Conservation (phyloP, 75 land plant genomes). For the Pinus albicaulis region DNA sequence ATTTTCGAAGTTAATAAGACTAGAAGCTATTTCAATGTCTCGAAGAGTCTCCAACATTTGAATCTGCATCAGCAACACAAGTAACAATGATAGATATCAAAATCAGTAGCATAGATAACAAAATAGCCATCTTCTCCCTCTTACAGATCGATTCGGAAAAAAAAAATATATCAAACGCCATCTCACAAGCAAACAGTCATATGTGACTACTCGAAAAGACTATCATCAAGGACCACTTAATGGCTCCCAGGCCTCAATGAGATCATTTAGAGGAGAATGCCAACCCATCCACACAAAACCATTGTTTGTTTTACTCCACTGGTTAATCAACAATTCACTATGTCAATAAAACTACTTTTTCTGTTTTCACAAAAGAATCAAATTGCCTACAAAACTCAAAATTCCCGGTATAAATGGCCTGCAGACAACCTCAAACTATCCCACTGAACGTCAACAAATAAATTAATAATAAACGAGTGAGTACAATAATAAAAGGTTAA, state of each 20-base stretch:
- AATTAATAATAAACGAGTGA: too few species aligned
- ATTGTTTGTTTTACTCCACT: background rate
- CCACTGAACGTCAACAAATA: too few species aligned
- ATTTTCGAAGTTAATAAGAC: constrained; percentile 67
- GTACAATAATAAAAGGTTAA: background rate
- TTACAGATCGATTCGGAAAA: too few species aligned
- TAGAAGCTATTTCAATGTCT: constrained; percentile 97
- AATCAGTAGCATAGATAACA: background rate
- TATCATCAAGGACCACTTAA: background rate
- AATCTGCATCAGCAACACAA: constrained; percentile 35
- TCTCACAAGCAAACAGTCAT: background rate
- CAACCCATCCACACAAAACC: too few species aligned
- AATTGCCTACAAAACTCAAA: background rate
- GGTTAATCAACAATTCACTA: background rate
- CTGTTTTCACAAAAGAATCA: background rate
- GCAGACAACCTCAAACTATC: too few species aligned
- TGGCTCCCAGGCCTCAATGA: background rate
- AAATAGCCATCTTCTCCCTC: background rate
- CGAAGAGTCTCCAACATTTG: constrained; percentile 95
- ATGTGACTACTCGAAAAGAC: background rate
- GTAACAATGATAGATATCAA: background rate
- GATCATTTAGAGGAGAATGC: background rate
- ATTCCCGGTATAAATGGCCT: background rate
- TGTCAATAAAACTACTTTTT: background rate
- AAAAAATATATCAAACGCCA: too few species aligned